Evolutionary conservation across 176 grass and related monocot genomes (phyloP).

Genomic region (Avena sativa): DNA sequence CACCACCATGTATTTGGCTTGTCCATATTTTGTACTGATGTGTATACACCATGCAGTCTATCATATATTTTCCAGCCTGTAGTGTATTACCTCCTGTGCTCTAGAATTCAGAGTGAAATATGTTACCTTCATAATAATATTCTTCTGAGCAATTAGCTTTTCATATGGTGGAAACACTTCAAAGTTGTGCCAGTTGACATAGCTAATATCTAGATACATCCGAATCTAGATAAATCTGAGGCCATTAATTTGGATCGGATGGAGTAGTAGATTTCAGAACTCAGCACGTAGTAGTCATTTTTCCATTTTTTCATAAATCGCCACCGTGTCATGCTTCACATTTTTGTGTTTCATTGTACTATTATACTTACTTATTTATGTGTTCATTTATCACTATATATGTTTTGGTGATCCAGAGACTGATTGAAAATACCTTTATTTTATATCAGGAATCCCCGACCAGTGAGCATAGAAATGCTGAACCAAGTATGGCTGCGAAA

Average conservation of each 20-base stretch:
- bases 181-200: conserved; percentile 19
- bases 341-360: not conserved
- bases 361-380: conserved; percentile 31
- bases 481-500: not conserved
- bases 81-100: not conserved
- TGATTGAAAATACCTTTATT: not conserved
- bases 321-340: not conserved
- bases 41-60: not conserved
- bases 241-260: too few species aligned
- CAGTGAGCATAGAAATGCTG: not conserved
- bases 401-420: conserved; percentile 15
- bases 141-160: not conserved
- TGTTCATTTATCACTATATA: conserved; percentile 14
- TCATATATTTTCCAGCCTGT: not conserved
- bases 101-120: not conserved
- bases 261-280: not conserved
- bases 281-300: not conserved
- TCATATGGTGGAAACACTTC: conserved; percentile 13
- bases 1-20: conserved; percentile 6
- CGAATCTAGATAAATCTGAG: too few species aligned
- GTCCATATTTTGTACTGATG: conserved; percentile 13
- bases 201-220: not conserved
- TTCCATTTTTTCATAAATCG: conserved; percentile 7
- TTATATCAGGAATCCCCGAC: conserved; percentile 40
- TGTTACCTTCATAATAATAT: not conserved